Evolutionary conservation across 2,329 filamentous ascomycete species (phyloP), one percentile per base, ranked within the genome.

Genomic region (Pseudogymnoascus sp.): DNA sequence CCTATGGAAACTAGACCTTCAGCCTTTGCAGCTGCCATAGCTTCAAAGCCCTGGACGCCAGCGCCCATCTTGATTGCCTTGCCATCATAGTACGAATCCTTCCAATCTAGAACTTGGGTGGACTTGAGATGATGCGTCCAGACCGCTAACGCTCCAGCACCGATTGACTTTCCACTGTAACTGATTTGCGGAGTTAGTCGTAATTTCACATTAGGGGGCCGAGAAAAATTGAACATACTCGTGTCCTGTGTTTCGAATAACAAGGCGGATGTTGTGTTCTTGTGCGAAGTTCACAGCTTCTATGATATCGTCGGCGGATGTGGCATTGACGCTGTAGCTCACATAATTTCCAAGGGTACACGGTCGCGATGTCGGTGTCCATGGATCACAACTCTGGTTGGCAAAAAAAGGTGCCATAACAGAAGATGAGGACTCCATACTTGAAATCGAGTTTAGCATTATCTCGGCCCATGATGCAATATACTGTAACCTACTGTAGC

Each of bases 101-200:
- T 70, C 59, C 76, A 82, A 68, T 77, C 71, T 21, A 77, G 69
- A 66, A 78, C 68, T 3, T 72, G 61, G 65, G 79, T 77, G 25
- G 77, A 73, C 68, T 84, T 80, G 62, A 86, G 77, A 65, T 78
- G 72, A 64, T 85, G 83, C 7, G 79, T 85, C 79, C 84, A 86
- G 61, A 87, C 75, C 3, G 79, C 77, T 3, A 86, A 71, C 0
- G 81, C 77, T 1, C 85, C 85, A 21, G 80, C 80, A n/a, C 86
- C 87, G 0, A 84, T 85, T 0, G 82, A 85, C 43, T 83, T 82
- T 42, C 86, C 87, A 34, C 81, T 75, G 65, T 79, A 80, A 67
- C 69, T 71, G 18, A 12, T n/a, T 11, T 25, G 56, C 59, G 25
- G 2, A 31, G 43, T 62, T 12, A 61, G 42, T 46, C 9, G 31